Evolutionary conservation across 768 basidiomycete species (phyloP).

Genomic region (Lanmaoa rubissima): DNA sequence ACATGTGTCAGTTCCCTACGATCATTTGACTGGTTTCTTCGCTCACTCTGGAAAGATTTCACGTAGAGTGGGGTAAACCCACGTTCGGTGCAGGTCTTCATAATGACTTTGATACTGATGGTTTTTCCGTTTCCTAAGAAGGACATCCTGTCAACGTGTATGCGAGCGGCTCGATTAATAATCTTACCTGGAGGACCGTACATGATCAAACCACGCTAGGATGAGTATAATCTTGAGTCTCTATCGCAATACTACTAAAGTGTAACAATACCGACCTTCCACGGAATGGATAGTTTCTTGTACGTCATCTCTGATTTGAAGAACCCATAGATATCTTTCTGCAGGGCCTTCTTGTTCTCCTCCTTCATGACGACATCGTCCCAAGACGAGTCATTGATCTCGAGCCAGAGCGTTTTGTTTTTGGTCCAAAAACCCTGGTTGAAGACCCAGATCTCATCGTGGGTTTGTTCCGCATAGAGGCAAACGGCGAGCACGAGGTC

Average conservation of each 20-base stretch:
- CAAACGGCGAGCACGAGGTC: slow-evolving; percentile 54
- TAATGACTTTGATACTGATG: slow-evolving; percentile 78
- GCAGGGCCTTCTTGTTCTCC: slow-evolving; percentile 60
- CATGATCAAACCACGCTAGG: slow-evolving; percentile 77
- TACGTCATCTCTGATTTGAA: slow-evolving; percentile 74
- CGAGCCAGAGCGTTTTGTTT: slow-evolving; percentile 55
- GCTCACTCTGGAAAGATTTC: slow-evolving; percentile 71
- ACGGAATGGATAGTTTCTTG: slow-evolving; percentile 72
- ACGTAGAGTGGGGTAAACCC: slow-evolving; percentile 76
- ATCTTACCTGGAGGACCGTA: slow-evolving; percentile 70
- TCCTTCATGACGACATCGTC: slow-evolving; percentile 71
- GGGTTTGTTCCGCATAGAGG: slow-evolving; percentile 49
- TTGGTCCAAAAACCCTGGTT: slow-evolving; percentile 71
- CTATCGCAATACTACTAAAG: not conserved
- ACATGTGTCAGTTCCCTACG: slow-evolving; percentile 7
- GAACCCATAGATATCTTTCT: slow-evolving; percentile 78
- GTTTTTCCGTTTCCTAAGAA: slow-evolving; percentile 76
- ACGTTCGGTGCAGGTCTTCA: slow-evolving; percentile 64
- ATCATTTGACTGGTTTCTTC: not conserved
- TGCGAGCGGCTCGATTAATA: not conserved
- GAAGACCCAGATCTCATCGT: slow-evolving; percentile 77
- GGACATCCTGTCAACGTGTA: not conserved
- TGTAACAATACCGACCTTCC: slow-evolving; percentile 55
- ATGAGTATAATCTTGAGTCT: not conserved
- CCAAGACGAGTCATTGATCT: slow-evolving; percentile 68